Evolutionary conservation across 1,284 basidiomycete species (phyloP).

Genomic region (Microbotryum violaceum): DNA sequence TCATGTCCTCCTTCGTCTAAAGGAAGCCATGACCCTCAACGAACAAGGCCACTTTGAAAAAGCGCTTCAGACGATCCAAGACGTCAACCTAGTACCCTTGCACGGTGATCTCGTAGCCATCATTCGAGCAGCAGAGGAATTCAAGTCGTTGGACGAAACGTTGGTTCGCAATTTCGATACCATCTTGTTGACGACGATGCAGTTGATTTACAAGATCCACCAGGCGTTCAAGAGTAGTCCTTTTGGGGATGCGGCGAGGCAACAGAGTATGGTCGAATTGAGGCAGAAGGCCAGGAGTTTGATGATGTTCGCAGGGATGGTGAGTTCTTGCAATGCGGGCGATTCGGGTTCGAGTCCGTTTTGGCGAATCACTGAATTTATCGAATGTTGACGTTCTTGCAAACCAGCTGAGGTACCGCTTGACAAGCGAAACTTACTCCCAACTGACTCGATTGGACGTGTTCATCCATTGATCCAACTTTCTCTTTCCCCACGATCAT

Average conservation of each 20-base stretch:
- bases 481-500: too few relatives aligned
- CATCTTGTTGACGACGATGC: slow-evolving; percentile 89
- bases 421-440: slow-evolving; percentile 78
- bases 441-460: slow-evolving; percentile 33
- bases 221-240: slow-evolving; percentile 65
- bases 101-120: slow-evolving; percentile 78
- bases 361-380: too few relatives aligned
- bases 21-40: slow-evolving; percentile 73
- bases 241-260: slow-evolving; percentile 61
- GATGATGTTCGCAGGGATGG: slow-evolving; percentile 77
- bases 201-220: slow-evolving; percentile 72
- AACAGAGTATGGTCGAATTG: slow-evolving; percentile 54
- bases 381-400: too few relatives aligned
- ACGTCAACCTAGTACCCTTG: slow-evolving; percentile 80
- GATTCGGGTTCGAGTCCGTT: too few relatives aligned
- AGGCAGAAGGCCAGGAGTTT: slow-evolving; percentile 46
- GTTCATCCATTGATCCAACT: slow-evolving; percentile 26
- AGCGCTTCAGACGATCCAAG: slow-evolving; percentile 81
- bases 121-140: slow-evolving; percentile 79
- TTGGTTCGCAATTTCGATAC: slow-evolving; percentile 83
- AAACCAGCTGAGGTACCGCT: slow-evolving; percentile 61
- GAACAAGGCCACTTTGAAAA: slow-evolving; percentile 63
- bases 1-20: slow-evolving; percentile 63
- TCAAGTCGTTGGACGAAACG: slow-evolving; percentile 75
- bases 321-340: background rate